Percentiles rank a stretch among this genome's conserved stretches.
Conservation (phyloP, 192 early-diverging fungal genomes). For the Mortierella hygrophila region DNA sequence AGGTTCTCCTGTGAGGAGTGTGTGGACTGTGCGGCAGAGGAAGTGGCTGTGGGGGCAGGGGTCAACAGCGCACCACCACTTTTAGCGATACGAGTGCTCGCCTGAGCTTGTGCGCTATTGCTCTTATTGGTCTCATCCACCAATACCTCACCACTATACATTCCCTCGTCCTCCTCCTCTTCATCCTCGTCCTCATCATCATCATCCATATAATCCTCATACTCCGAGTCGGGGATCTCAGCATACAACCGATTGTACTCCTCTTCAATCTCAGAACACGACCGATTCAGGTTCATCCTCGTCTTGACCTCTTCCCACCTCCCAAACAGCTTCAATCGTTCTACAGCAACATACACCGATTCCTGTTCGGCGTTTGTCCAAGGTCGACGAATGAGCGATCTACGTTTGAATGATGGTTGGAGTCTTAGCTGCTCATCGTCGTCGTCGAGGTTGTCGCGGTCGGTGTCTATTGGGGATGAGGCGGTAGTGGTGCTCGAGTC, state of each 20-base stretch:
- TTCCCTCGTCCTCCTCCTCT: not conserved
- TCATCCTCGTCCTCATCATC: not conserved
- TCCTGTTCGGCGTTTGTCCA: conserved; percentile 53
- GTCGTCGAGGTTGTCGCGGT: not conserved
- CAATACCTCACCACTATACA: not conserved
- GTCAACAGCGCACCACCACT: conserved; percentile 6
- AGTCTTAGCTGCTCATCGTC: conserved; percentile 1
- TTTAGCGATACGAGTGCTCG: not conserved
- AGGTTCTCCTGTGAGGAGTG: conserved; percentile 41
- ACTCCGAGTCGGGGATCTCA: conserved; percentile 36
- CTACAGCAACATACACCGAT: conserved; percentile 44
- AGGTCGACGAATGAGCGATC: conserved; percentile 4
- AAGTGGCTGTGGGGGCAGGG: conserved; percentile 31
- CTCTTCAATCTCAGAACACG: conserved; percentile 27
- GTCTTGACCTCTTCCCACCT: conserved; percentile 25
- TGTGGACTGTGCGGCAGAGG: conserved; percentile 23
- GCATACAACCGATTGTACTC: conserved; percentile 49
- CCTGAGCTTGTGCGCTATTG: not conserved
- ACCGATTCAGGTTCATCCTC: conserved; percentile 41
- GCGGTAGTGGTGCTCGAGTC: conserved; percentile 4
- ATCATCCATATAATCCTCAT: conserved; percentile 14
- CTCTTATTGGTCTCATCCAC: not conserved
- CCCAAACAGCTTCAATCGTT: conserved; percentile 31
- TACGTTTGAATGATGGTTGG: conserved; percentile 8
- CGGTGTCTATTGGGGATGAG: not conserved